These are phyloP conservation scores for Casaregolazyma suthepensis DNA, from an alignment of 1,139 yeast genomes.

Conservation along the genomic window DNA sequence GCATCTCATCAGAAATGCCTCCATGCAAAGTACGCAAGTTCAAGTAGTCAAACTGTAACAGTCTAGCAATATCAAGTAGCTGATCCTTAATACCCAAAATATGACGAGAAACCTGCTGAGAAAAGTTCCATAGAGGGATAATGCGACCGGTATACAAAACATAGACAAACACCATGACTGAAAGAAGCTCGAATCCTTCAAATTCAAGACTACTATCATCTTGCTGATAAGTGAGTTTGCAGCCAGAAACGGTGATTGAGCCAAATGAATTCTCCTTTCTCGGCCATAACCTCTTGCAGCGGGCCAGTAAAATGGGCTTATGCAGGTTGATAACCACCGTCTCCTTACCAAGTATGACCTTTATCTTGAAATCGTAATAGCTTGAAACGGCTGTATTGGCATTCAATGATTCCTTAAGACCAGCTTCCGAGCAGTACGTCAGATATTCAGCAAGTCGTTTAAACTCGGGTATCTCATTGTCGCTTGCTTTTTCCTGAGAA, in stretches of 20 bases:
- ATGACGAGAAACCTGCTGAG: background rate
- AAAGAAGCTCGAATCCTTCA: conserved; percentile 23
- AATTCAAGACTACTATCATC: conserved; percentile 10
- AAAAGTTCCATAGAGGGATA: conserved; percentile 35
- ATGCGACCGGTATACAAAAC: conserved; percentile 44
- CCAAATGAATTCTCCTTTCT: conserved; percentile 1
- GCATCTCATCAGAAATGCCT: background rate
- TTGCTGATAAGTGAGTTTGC: background rate
- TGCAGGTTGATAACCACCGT: conserved; percentile 1
- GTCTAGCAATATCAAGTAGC: conserved; percentile 7
- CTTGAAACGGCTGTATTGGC: background rate
- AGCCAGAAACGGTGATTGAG: conserved; percentile 4
- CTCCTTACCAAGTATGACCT: conserved; percentile 3
- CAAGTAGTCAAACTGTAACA: conserved; percentile 5
- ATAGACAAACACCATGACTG: conserved; percentile 37
- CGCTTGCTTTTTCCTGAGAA: background rate
- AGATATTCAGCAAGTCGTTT: background rate
- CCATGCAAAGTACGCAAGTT: conserved; percentile 1
- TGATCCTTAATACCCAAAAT: conserved; percentile 1
- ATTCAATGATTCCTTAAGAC: background rate
- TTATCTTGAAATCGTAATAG: conserved; percentile 4
- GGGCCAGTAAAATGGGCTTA: conserved; percentile 1
- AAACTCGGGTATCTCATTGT: background rate
- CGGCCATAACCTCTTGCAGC: conserved; percentile 1
- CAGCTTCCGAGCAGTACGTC: conserved; percentile 1